A percentile compares a stretch with the other conserved stretches of the same genome.
phyloP scores from a whole-genome alignment of 2,329 filamentous ascomycete genomes.

The Monosporascus sp. region DNA sequence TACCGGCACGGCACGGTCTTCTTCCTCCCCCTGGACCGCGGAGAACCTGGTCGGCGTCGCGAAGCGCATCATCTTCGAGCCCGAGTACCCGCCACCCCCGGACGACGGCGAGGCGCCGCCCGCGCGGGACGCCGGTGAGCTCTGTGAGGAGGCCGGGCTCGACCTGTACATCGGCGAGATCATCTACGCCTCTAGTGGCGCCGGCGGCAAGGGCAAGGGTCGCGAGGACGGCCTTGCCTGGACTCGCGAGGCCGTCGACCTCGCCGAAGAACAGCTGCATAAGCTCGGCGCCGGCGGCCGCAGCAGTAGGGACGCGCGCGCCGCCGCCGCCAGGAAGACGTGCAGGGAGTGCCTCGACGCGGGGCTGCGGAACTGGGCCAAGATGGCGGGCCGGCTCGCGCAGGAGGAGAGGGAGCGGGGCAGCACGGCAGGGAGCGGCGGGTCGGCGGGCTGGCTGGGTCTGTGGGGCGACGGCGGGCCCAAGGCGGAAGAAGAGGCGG shows the following conservation, averaged over 20 bases:
- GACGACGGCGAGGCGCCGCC: conserved; percentile 65
- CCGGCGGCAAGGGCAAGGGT: conserved; percentile 20
- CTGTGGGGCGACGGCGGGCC: conserved; percentile 33
- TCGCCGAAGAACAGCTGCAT: conserved; percentile 65
- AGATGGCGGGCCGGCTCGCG: conserved; percentile 67
- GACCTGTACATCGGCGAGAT: conserved; percentile 94
- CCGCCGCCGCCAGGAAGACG: conserved; percentile 47
- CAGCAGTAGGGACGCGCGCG: conserved; percentile 24
- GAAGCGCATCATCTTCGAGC: conserved; percentile 35
- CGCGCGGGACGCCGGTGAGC: conserved; percentile 56
- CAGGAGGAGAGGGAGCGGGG: conserved; percentile 40
- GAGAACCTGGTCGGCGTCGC: conserved; percentile 22
- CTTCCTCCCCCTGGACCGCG: conserved; percentile 15
- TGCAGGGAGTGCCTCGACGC: conserved; percentile 74
- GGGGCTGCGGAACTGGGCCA: conserved; percentile 75
- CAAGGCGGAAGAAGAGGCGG: conserved; percentile 31
- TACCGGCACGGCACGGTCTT: conserved; percentile 3
- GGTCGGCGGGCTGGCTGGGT: conserved; percentile 31
- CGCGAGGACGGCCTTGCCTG: conserved; percentile 73
- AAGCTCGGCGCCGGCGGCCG: conserved; percentile 25
- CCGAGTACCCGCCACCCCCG: conserved; percentile 65
- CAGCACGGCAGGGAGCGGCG: conserved; percentile 15
- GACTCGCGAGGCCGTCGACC: conserved; percentile 82
- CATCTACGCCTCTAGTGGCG: conserved; percentile 58
- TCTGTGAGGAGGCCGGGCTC: conserved; percentile 79